A percentile compares a stretch with the other conserved stretches of the same genome.
phyloP scores from a whole-genome alignment of 352 stramenopile genomes.

The Pythium phragmitis region DNA sequence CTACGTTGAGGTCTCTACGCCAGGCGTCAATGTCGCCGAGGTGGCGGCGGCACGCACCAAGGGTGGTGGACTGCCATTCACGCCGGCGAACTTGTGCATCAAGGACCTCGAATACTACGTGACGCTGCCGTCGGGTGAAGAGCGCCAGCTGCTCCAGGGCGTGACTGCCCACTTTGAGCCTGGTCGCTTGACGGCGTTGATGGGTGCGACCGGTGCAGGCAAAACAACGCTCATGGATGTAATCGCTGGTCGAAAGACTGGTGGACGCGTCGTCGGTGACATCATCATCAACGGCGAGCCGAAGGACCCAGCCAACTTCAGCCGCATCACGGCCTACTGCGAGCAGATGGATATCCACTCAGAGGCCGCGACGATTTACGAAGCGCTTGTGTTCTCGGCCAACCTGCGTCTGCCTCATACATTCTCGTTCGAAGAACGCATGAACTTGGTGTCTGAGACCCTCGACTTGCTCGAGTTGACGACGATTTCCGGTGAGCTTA shows the following conservation, averaged over 20 bases:
- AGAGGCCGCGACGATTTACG: constrained; percentile 79
- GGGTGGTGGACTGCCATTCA: constrained; percentile 36
- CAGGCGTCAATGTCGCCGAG: too few relatives aligned
- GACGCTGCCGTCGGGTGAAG: constrained; percentile 45
- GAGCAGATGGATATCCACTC: constrained; percentile 86
- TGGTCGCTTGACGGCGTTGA: constrained; percentile 67
- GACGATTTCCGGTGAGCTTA: constrained; percentile 44
- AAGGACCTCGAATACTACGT: constrained; percentile 50
- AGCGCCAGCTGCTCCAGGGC: constrained; percentile 40
- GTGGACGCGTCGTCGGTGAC: constrained; percentile 73
- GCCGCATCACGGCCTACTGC: constrained; percentile 87
- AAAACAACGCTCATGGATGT: constrained; percentile 74
- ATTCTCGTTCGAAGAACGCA: constrained; percentile 40
- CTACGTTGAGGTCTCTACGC: too few relatives aligned
- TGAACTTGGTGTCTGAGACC: constrained; percentile 53
- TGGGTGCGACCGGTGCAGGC: constrained; percentile 62
- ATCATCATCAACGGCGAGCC: constrained; percentile 89
- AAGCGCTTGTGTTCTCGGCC: constrained; percentile 92
- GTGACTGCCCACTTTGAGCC: constrained; percentile 57
- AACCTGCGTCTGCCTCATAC: constrained; percentile 70
- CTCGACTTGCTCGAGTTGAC: constrained; percentile 58
- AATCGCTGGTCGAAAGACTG: constrained; percentile 68
- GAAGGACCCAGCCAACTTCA: constrained; percentile 81
- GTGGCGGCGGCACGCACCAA: too few relatives aligned
- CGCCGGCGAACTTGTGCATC: constrained; percentile 43